A percentile compares a stretch with the other conserved stretches of the same genome.
phyloP scores from a whole-genome alignment of 352 stramenopile genomes.

The Phytophthora tentaculata region DNA sequence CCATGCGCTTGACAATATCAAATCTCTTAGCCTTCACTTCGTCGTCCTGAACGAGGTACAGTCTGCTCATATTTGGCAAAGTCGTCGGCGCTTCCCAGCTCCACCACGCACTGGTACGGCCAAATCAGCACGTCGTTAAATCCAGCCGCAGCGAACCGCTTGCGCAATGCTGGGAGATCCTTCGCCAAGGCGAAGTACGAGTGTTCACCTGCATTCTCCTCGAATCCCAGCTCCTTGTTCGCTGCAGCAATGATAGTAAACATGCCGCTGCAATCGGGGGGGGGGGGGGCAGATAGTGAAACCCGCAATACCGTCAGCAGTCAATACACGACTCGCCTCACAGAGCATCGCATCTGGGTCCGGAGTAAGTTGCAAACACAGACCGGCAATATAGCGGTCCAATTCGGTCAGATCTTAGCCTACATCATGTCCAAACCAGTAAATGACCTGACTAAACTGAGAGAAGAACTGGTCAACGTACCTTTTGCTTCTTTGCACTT shows the following conservation, averaged over 20 bases:
- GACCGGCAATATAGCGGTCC: conserved; percentile 57
- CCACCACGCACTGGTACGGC: conserved; percentile 54
- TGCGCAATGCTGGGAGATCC: conserved; percentile 43
- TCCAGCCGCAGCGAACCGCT: conserved; percentile 38
- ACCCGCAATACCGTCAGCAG: conserved; percentile 42
- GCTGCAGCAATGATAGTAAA: conserved; percentile 37
- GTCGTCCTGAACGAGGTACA: conserved; percentile 36
- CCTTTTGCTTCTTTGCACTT: conserved; percentile 49
- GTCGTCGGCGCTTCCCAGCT: conserved; percentile 53
- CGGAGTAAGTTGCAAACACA: conserved; percentile 59
- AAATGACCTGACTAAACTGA: background rate
- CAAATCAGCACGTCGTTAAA: conserved; percentile 52
- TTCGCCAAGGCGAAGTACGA: conserved; percentile 53
- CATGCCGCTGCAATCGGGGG: conserved; percentile 47
- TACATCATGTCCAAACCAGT: background rate
- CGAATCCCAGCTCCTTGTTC: conserved; percentile 43
- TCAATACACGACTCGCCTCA: conserved; percentile 52
- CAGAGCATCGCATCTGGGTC: conserved; percentile 57
- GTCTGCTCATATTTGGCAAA: conserved; percentile 48
- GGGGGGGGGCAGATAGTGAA: conserved; percentile 80
- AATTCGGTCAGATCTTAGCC: conserved; percentile 50
- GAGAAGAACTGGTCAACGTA: conserved; percentile 12
- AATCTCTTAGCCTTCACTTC: conserved; percentile 32
- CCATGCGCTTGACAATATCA: conserved; percentile 45
- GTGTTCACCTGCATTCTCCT: conserved; percentile 30